phyloP scores from a whole-genome alignment of 1,139 yeast species.

The Kodamaea fungicola region DNA sequence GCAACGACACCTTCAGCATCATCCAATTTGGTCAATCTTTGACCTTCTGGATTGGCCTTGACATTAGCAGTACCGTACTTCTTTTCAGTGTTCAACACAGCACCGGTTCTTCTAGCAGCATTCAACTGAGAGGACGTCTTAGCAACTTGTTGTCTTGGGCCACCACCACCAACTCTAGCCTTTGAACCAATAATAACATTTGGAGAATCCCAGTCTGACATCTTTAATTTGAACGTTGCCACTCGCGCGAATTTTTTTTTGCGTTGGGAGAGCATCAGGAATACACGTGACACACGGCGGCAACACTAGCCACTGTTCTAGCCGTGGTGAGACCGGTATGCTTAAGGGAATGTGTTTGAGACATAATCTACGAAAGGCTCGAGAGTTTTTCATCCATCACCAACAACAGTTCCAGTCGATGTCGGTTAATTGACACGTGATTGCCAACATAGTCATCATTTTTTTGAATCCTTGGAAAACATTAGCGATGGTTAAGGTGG shows the following conservation, averaged over 20 bases:
- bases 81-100: slow-evolving; percentile 88
- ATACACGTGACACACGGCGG: no score
- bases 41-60: slow-evolving; percentile 82
- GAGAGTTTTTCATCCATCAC: background rate
- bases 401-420: background rate
- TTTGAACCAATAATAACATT: slow-evolving; percentile 77
- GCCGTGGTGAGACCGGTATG: no score
- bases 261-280: no score
- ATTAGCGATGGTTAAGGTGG: slow-evolving; percentile 32
- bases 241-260: no score
- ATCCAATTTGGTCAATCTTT: slow-evolving; percentile 88
- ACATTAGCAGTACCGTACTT: slow-evolving; percentile 74
- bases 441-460: no score
- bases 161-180: slow-evolving; percentile 84
- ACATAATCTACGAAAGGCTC: no score
- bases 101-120: slow-evolving; percentile 91
- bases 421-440: background rate
- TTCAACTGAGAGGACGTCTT: slow-evolving; percentile 74
- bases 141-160: slow-evolving; percentile 85
- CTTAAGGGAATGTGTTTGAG: no score
- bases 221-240: slow-evolving; percentile 8
- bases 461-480: background rate
- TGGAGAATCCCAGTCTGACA: slow-evolving; percentile 85
- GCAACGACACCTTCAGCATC: slow-evolving; percentile 92
- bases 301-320: no score